phyloP scores from a whole-genome alignment of 2,329 filamentous ascomycete genomes.

The Seiridium unicorne region DNA sequence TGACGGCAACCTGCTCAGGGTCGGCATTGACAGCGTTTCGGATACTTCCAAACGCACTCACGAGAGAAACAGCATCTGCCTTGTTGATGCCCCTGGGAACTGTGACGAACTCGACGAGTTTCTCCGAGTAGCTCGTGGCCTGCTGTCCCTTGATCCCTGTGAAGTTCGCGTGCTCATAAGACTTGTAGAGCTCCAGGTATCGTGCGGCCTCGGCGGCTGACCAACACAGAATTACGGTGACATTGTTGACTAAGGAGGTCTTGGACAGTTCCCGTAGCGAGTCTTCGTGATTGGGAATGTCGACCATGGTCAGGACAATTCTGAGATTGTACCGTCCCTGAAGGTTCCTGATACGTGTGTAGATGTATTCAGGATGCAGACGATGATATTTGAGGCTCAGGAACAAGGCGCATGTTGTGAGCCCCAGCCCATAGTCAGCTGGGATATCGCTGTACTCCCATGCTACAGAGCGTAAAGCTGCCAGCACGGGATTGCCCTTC shows the following conservation, averaged over 20 bases:
- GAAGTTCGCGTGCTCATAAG: slow-evolving; percentile 80
- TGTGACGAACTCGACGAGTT: slow-evolving; percentile 89
- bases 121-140: slow-evolving; percentile 79
- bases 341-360: slow-evolving; percentile 82
- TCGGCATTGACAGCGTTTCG: slow-evolving; percentile 84
- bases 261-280: slow-evolving; percentile 86
- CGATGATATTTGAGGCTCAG: slow-evolving; percentile 96
- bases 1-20: slow-evolving; percentile 77
- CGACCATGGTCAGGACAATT: slow-evolving; percentile 85
- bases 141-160: slow-evolving; percentile 84
- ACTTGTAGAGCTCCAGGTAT: slow-evolving; percentile 94
- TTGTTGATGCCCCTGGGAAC: slow-evolving; percentile 89
- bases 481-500: slow-evolving; percentile 91
- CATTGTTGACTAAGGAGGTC: slow-evolving; percentile 86
- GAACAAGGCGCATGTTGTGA: slow-evolving; percentile 88
- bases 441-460: slow-evolving; percentile 99
- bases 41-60: slow-evolving; percentile 89
- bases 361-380: slow-evolving; percentile 96
- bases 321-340: slow-evolving; percentile 85
- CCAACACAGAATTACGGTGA: slow-evolving; percentile 93
- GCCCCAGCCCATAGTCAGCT: slow-evolving; percentile 85
- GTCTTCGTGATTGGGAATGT: slow-evolving; percentile 93
- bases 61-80: slow-evolving; percentile 85
- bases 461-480: slow-evolving; percentile 74
- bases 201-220: slow-evolving; percentile 88